Evolutionary conservation across 2,329 filamentous ascomycete genomes (phyloP), one percentile per base, ranked within the genome.

Genomic region (Elsinoe necatrix): DNA sequence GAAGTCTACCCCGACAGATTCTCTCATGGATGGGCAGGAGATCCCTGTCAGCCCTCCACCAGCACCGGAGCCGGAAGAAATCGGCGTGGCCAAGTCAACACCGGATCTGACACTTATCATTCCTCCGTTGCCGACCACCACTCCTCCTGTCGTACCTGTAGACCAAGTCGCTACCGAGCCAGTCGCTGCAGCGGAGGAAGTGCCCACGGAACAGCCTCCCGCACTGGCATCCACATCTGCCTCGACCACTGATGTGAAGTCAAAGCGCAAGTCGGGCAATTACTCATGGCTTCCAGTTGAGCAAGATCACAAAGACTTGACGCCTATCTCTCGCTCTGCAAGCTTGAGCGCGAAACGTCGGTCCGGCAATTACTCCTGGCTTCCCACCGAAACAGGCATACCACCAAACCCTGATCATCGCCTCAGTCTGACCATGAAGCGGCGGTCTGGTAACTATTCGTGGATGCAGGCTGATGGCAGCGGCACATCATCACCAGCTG

Each of bases 1-100:
- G 8, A 42, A 56, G 18, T 47, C 54, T n/a, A 56, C 54, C 6
- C 54, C 54, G 11, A 56, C 54, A 3, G 54, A 56, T 25, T 56
- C 54, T 25, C 37, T 56, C 25, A 45, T 56, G 54, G 54, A 56
- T n/a, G 41, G 41, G 7, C 54, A 48, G 20, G 54, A 56, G 9
- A 18, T 39, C 5, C 25, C 29, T 14, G 34, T 37, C 3, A 45
- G 41, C 11, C 25, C 31, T 9, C 29, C 31, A 8, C 48, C 48
- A 11, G 31, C 20, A 37, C 25, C 21, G 2, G 29, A 50, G 23
- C 45, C 18, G 11, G 48, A 52, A 27, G 48, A 52, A 11, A 52
- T 52, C 39, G 48, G 48, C 3, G 4, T 52, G 6, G 48, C 48
- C 12, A 35, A 52, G 48, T 34, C 48, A 7, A 52, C 48, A 23